Base-by-base conservation (phyloP, 2,329 filamentous ascomycete genomes). In the Pseudogymnoascus sp. region DNA sequence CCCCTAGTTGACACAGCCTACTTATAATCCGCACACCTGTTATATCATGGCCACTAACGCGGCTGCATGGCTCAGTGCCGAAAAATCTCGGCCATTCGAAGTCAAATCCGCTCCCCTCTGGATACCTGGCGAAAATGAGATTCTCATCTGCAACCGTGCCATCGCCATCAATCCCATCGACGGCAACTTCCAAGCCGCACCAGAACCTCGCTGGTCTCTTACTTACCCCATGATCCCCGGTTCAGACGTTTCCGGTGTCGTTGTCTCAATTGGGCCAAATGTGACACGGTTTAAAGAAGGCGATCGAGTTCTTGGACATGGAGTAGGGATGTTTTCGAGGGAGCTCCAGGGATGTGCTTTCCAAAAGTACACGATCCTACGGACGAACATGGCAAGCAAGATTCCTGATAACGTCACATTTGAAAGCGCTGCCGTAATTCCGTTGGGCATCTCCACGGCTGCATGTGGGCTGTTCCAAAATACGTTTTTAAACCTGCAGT, bases 201-300 rank as follows among this genome's bases (percentile, higher is more conserved):
- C 22, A 14, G 14, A 28, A 6, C 33, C 18, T 6, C n/a, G 33
- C 12, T 59, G 25, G 28, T 22, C 22, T 12, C 12, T n/a, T 4
- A 37, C 6, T 14, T 72, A 71, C 43, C 75, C 74, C 7, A 63
- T 62, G 12, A 66, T 84, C 12, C 73, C 80, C 2, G 76, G 75
- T 15, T 82, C 78, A 7, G 82, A 85, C 64, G 79, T 80, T 35
- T 77, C 82, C 3, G 82, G 82, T 39, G 78, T 77, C 61, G 75
- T 84, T 47, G 65, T 82, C 37, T 76, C 78, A 33, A 75, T 83
- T 22, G 82, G 82, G 30, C 67, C 75, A 62, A 57, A 35, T 2
- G 62, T 66, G 47, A 62, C 61, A 9, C 73, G 74, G 36, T 81
- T 80, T 72, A 75, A 77, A 68, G 71, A 75, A 58, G 82, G 82